Evolutionary conservation across 352 stramenopile species (phyloP), one percentile per base, ranked within the genome.

Genomic region (Phytophthora aleatoria): DNA sequence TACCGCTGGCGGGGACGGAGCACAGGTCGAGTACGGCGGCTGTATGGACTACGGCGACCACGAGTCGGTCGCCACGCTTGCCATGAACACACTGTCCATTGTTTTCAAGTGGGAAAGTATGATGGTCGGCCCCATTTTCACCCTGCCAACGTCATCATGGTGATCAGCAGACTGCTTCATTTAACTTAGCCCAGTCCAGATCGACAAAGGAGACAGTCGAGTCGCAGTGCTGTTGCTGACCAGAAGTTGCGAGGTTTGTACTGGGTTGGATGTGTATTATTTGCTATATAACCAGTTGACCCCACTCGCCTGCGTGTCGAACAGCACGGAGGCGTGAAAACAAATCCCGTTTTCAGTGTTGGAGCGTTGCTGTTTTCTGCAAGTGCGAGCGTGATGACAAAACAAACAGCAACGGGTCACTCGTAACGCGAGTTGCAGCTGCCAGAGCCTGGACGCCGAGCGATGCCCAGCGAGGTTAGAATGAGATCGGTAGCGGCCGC

Each of bases 21-120:
- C 76, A 43, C 72, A 83, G 31, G 69, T 92, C 41, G 83, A 92
- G 64, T 92, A 92, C 68, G 81, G 83, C 5, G 83, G 83, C 12
- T 75, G 67, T 27, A 80, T 87, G 71, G 73, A 90, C 69, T 84
- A 84, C 49, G 80, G 79, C 2, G 81, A 89, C 57, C 43, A 69
- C 44, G 53, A 66, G n/a, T 79, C 81, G 24, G 20, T 89, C 20
- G 56, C 73, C 27, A 69, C 48, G 28, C 71, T 92, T 9, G 81
- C 77, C 15, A 89, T 92, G 79, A 73, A 89, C 61, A 83, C 81
- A 55, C 61, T 92, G 44, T 83, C 81, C n/a, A 67, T 83, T 38
- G 83, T 77, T 28, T 69, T 89, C 48, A 82, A 76, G 57, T 90
- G 83, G 81, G 81, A 90, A 57, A 75, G 41, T 26, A 77, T 86